Percentiles rank a stretch among this genome's conserved stretches.
Conservation (phyloP, 140 eudicot genomes). For the Cichorium intybus region DNA sequence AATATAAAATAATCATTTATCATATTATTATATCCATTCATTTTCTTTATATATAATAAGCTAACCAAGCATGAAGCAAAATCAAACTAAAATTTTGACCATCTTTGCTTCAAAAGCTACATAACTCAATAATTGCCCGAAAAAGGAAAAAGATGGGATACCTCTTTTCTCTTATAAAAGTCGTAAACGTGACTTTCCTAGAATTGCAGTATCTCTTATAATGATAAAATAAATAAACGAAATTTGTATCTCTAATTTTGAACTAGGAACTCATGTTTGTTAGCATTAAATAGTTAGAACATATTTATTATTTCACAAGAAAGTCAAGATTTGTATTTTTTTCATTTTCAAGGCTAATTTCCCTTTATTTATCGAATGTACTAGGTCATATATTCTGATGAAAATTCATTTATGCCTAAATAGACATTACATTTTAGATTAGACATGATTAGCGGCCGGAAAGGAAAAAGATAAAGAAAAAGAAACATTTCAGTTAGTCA, state of each 20-base stretch:
- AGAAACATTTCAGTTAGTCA: not conserved
- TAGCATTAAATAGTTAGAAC: not conserved
- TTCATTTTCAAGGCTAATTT: no score
- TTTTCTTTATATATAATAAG: not conserved
- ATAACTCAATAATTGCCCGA: conserved; percentile 11
- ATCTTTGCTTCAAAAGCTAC: conserved; percentile 15
- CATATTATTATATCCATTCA: conserved; percentile 8
- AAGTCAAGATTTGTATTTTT: not conserved
- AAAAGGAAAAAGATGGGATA: not conserved
- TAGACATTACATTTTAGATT: not conserved
- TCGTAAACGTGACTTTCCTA: not conserved
- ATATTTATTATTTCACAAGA: no score
- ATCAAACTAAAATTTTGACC: conserved; percentile 13
- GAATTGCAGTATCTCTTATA: no score
- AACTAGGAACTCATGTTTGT: not conserved
- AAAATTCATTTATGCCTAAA: not conserved
- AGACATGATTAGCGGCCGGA: not conserved
- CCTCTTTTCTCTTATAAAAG: not conserved
- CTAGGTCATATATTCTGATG: not conserved
- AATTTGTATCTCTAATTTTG: not conserved
- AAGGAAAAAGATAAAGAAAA: not conserved
- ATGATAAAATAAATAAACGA: no score
- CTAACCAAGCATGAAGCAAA: conserved; percentile 13
- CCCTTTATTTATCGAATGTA: not conserved
- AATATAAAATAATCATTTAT: not conserved